These are phyloP conservation scores for Cercospora canescens DNA, from an alignment of 2,329 filamentous ascomycete species.

Conservation along the genomic window DNA sequence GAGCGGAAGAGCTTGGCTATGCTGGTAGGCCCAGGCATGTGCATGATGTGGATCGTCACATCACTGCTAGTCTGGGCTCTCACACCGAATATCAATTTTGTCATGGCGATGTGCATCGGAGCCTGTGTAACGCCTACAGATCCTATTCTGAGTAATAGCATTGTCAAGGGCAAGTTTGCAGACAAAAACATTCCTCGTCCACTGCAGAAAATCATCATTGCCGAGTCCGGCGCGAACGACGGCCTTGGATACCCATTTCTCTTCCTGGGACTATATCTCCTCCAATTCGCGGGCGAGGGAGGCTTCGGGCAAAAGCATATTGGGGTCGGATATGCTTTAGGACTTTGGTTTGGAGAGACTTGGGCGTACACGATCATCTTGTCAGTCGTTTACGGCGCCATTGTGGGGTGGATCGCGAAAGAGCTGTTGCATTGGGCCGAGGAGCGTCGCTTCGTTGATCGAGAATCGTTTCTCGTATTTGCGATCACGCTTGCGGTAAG, in stretches of 20 bases:
- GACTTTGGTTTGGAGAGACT: conserved; percentile 80
- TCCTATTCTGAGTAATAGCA: conserved; percentile 81
- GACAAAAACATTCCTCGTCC: conserved; percentile 84
- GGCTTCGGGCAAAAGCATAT: conserved; percentile 54
- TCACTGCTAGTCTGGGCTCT: conserved; percentile 76
- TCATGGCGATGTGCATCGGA: conserved; percentile 77
- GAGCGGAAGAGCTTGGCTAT: conserved; percentile 77
- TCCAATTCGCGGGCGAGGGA: conserved; percentile 69
- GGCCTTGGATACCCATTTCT: conserved; percentile 87
- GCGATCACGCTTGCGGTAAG: conserved; percentile 74
- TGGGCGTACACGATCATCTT: conserved; percentile 81
- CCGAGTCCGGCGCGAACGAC: conserved; percentile 85
- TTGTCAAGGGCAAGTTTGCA: conserved; percentile 91
- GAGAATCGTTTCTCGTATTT: conserved; percentile 85
- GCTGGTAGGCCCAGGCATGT: conserved; percentile 82
- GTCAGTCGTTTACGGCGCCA: conserved; percentile 73
- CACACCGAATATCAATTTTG: conserved; percentile 68
- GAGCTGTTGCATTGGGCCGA: conserved; percentile 83
- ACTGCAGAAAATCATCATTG: conserved; percentile 67
- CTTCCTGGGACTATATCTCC: conserved; percentile 79
- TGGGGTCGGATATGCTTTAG: conserved; percentile 67
- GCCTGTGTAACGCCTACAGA: conserved; percentile 93
- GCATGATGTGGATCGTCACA: conserved; percentile 81
- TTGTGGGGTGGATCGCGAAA: conserved; percentile 79
- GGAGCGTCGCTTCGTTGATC: conserved; percentile 76